Conservation (phyloP, 345 rosid genomes). For the Arabis alpina region DNA sequence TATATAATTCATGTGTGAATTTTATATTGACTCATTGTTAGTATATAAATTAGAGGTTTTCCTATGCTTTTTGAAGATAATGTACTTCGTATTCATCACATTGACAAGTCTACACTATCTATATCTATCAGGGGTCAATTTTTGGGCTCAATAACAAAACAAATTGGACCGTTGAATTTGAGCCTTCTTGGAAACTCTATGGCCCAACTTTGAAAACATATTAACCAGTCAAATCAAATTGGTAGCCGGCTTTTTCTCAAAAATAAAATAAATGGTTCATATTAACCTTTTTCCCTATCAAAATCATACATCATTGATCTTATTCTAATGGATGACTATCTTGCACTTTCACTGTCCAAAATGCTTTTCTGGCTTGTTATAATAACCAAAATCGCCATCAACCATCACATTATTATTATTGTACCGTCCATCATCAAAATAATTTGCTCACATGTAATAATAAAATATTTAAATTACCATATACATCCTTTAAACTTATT, state of each 20-base stretch:
- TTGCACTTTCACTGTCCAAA: conserved; percentile 26
- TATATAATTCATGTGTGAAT: too few relatives aligned
- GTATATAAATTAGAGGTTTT: too few relatives aligned
- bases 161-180: not conserved
- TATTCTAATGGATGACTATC: conserved; percentile 2
- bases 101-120: not conserved
- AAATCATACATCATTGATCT: not conserved
- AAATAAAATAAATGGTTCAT: not conserved
- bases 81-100: too few relatives aligned
- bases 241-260: not conserved
- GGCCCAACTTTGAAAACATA: conserved; percentile 16
- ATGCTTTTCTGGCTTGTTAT: not conserved
- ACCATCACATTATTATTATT: not conserved
- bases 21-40: too few relatives aligned
- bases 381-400: conserved; percentile 15
- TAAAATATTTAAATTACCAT: too few relatives aligned
- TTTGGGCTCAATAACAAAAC: conserved; percentile 21
- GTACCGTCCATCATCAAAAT: too few relatives aligned
- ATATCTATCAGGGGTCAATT: not conserved
- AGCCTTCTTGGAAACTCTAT: not conserved
- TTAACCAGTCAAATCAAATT: conserved; percentile 18
- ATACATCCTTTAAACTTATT: too few relatives aligned
- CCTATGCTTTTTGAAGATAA: too few relatives aligned
- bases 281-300: not conserved
- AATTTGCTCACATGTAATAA: too few relatives aligned